Evolutionary conservation across 2,329 filamentous ascomycete species (phyloP).

Genomic region (Botryotinia calthae): DNA sequence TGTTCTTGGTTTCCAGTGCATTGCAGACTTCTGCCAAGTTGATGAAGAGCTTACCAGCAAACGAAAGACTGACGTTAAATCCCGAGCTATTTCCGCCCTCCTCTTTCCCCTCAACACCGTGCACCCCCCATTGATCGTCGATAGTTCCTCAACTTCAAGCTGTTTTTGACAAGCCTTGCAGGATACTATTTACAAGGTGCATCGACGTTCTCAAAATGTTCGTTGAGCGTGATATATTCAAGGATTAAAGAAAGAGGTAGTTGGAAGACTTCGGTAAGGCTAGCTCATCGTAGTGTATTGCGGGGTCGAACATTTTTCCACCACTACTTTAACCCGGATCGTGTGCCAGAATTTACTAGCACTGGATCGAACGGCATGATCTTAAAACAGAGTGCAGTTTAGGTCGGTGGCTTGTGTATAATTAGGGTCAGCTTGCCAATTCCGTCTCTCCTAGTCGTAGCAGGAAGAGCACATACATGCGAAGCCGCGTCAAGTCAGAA

Average conservation of each 20-base stretch:
- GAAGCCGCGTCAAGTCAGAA: neutral
- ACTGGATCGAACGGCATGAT: neutral
- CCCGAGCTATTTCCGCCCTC: neutral
- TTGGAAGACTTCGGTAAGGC: neutral
- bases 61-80: neutral
- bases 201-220: neutral
- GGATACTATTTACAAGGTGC: neutral
- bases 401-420: neutral
- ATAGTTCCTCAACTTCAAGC: neutral
- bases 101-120: neutral
- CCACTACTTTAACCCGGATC: neutral
- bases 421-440: neutral
- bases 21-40: neutral
- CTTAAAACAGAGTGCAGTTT: neutral
- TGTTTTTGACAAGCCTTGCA: neutral
- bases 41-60: neutral
- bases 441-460: neutral
- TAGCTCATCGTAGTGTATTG: neutral
- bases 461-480: neutral
- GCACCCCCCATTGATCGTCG: neutral
- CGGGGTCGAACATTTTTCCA: slow-evolving; percentile 15
- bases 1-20: neutral
- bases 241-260: neutral
- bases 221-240: neutral
- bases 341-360: neutral